These are phyloP conservation scores for Raffaelea deltoideospora DNA, from an alignment of 2,329 filamentous ascomycete genomes.

Conservation along the genomic window DNA sequence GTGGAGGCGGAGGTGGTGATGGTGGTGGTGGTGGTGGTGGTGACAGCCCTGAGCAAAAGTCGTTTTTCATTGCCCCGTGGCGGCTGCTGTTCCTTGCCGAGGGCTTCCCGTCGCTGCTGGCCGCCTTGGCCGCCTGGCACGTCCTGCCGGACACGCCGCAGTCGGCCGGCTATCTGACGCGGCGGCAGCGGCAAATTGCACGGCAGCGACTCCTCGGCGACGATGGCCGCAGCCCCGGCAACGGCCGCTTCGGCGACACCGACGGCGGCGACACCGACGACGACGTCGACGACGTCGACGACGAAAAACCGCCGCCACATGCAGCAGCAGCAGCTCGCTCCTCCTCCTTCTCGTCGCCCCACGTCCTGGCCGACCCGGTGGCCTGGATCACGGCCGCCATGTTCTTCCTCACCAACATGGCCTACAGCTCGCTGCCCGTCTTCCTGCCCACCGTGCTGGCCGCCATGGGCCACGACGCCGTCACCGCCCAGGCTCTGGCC, in stretches of 20 bases:
- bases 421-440: slow-evolving; percentile 75
- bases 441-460: slow-evolving; percentile 71
- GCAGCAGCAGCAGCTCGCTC: too few species aligned
- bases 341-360: slow-evolving; percentile 14
- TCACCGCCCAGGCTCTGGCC: slow-evolving; percentile 60
- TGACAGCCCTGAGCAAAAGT: too few species aligned
- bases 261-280: slow-evolving; percentile 15
- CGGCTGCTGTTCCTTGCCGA: slow-evolving; percentile 73
- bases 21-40: too few species aligned
- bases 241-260: too few species aligned
- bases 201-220: slow-evolving; percentile 47
- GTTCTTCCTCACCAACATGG: slow-evolving; percentile 79
- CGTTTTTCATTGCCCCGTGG: slow-evolving; percentile 74
- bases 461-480: slow-evolving; percentile 56
- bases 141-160: slow-evolving; percentile 63
- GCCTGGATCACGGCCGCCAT: slow-evolving; percentile 65
- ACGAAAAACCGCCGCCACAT: slow-evolving; percentile 5
- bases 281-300: slow-evolving; percentile 2
- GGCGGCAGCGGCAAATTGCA: slow-evolving; percentile 54
- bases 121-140: slow-evolving; percentile 58
- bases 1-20: slow-evolving; percentile 32
- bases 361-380: slow-evolving; percentile 49
- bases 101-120: slow-evolving; percentile 68
- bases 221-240: not conserved
- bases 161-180: slow-evolving; percentile 46